Evolutionary conservation across 2,329 filamentous ascomycete species (phyloP), one percentile per base, ranked within the genome.

Genomic region (Fusarium camptoceras): DNA sequence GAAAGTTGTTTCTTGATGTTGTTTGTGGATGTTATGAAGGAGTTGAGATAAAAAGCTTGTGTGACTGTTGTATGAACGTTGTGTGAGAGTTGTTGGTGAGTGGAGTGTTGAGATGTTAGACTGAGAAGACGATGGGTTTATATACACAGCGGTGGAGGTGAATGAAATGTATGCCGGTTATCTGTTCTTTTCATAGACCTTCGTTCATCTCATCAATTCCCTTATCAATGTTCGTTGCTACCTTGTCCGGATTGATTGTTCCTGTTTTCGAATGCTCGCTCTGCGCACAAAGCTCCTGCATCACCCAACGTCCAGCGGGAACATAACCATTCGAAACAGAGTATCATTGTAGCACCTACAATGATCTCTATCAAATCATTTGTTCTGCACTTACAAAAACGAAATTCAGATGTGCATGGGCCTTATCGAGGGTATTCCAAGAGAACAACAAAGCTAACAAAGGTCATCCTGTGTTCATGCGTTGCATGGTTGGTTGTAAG

Each of bases 391-490:
- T n/a, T n/a, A 11, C 5, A 7, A 11, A n/a, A 37, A 18, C 9
- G 18, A 1, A 2, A 9, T n/a, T n/a, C 9, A 0, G 18, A 11
- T n/a, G 5, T 11, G 9, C 11, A 11, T 7, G 1, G 16, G 34
- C 18, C 34, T 37, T 2, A n/a, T 7, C 18, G 18, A 11, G 5
- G 16, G 16, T 37, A n/a, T 6, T n/a, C 5, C 3, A 1, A 37
- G 5, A 10, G 34, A 37, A n/a, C 18, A 37, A 37, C 1, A n/a
- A 9, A 37, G 18, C 34, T n/a, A 6, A 10, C 18, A n/a, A 37
- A 18, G 0, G 31, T 5, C 31, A 37, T 11, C 16, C 16, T 37
- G 5, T 37, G 31, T 37, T 16, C 3, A 37, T 37, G 31, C 9
- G 16, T 37, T 18, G 3, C 5, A n/a, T 3, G 9, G 16, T n/a